Base-by-base conservation (phyloP, 2,329 filamentous ascomycete species). In the Cladophialophora immunda region DNA sequence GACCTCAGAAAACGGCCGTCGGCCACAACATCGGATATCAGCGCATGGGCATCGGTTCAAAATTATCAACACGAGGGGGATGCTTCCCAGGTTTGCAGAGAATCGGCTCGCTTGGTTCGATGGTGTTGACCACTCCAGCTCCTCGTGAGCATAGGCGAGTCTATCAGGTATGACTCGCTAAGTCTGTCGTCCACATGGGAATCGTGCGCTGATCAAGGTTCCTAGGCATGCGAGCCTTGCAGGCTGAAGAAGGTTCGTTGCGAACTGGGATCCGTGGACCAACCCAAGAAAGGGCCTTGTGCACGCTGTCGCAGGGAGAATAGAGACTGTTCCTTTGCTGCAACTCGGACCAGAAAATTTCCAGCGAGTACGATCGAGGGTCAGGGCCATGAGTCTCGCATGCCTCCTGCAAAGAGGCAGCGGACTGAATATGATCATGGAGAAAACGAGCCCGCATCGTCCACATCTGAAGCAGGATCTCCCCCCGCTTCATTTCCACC, bases 81-180 rank as follows among this genome's bases (percentile, higher is more conserved):
- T 32, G 52, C 27, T 55, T 55, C 27, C 19, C 52, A 53, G 50
- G 9, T n/a, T 55, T 7, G 27, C 29, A 34, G 52, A 55, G 13
- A 55, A 19, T 32, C 52, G 52, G 27, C 13, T 30, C 52, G 27
- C 22, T 19, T n/a, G 52, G 27, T 55, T 55, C 27, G 52, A 55
- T 55, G 52, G 19, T 32, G 27, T 19, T 55, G 52, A 19, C 27
- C 52, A 55, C 52, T 55, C 52, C 52, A 55, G 52, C 52, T 32
- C n/a, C 15, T n/a, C 52, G 52, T n/a, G 52, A 55, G 52, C 52
- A 55, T 55, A 55, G 52, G 29, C 52, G 52, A 32, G 52, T 55
- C 52, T 55, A 55, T 34, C 27, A 55, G 52, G 52, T 55, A 19
- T 55, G 52, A 19, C 27, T n/a, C n/a, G 52, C 52, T 55, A 32